Evolutionary conservation across 1,284 basidiomycete species (phyloP).

Genomic region (Ustilago loliicola): DNA sequence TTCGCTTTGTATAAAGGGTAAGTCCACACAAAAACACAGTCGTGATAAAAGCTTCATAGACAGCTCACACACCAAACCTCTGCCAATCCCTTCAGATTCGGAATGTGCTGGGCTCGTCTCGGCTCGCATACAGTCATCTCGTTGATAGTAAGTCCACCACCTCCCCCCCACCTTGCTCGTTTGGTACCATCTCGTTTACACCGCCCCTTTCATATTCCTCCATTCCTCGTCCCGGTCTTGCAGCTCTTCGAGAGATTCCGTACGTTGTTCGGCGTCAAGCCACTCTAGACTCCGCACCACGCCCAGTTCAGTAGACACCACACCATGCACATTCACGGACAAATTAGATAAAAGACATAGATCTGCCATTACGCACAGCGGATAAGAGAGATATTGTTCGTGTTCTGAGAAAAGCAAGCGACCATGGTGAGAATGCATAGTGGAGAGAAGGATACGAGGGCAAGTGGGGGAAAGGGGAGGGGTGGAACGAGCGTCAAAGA

Average conservation of each 20-base stretch:
- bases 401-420: conserved; percentile 11
- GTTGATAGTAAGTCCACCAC: conserved; percentile 39
- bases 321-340: neutral
- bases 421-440: conserved; percentile 14
- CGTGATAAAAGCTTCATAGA: neutral
- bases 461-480: neutral
- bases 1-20: conserved; percentile 60
- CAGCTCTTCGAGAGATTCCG: conserved; percentile 62
- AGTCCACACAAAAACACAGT: conserved; percentile 3
- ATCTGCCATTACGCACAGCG: conserved; percentile 2
- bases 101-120: conserved; percentile 62
- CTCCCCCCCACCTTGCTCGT: too few relatives aligned
- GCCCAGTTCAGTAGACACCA: too few relatives aligned
- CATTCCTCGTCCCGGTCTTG: neutral
- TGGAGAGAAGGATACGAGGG: conserved; percentile 8
- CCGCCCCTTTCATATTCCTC: neutral
- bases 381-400: conserved; percentile 37
- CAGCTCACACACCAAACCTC: too few relatives aligned
- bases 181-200: neutral
- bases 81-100: conserved; percentile 29
- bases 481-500: neutral
- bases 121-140: conserved; percentile 61
- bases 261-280: conserved; percentile 56
- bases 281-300: conserved; percentile 28
- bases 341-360: conserved; percentile 10